Percentiles rank a stretch among this genome's conserved stretches.
These are phyloP conservation scores for Gymnopilus dilepis DNA, from an alignment of 768 basidiomycete species.

Conservation along the genomic window DNA sequence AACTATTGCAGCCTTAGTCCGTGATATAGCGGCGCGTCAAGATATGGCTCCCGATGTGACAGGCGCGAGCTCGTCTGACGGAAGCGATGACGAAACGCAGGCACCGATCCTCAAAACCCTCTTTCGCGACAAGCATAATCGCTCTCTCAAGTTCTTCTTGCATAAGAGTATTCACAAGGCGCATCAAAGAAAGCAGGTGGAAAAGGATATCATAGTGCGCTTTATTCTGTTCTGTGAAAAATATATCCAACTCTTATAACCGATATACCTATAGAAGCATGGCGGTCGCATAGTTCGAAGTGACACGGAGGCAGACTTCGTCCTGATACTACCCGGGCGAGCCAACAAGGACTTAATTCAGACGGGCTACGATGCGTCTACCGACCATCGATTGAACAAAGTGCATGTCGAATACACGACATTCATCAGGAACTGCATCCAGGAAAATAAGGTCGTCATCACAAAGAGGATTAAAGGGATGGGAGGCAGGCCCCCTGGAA, in stretches of 20 bases:
- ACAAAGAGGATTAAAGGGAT: slow-evolving; percentile 28
- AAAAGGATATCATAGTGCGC: slow-evolving; percentile 40
- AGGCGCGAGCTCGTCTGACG: neutral
- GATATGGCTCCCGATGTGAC: neutral
- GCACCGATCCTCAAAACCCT: neutral
- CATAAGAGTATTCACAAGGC: slow-evolving; percentile 36
- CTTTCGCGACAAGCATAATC: slow-evolving; percentile 16
- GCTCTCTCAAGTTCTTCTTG: slow-evolving; percentile 36
- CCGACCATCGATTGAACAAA: slow-evolving; percentile 16
- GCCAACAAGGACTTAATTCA: slow-evolving; percentile 14
- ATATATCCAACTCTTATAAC: neutral
- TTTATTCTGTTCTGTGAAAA: neutral
- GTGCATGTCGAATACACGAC: slow-evolving; percentile 31
- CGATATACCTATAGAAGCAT: slow-evolving; percentile 24
- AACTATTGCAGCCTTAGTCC: too few relatives aligned
- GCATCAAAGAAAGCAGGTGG: slow-evolving; percentile 26
- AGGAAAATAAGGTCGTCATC: slow-evolving; percentile 25
- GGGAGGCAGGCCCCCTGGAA: slow-evolving; percentile 30
- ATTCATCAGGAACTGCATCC: slow-evolving; percentile 35
- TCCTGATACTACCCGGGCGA: slow-evolving; percentile 24
- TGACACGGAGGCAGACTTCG: slow-evolving; percentile 27
- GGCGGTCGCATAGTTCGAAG: slow-evolving; percentile 32
- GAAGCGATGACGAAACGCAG: neutral
- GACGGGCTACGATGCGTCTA: slow-evolving; percentile 22
- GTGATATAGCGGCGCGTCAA: too few relatives aligned